A percentile compares a stretch with the other conserved stretches of the same genome.
phyloP scores from a whole-genome alignment of 2,329 filamentous ascomycete genomes.

The Fusarium continuum region DNA sequence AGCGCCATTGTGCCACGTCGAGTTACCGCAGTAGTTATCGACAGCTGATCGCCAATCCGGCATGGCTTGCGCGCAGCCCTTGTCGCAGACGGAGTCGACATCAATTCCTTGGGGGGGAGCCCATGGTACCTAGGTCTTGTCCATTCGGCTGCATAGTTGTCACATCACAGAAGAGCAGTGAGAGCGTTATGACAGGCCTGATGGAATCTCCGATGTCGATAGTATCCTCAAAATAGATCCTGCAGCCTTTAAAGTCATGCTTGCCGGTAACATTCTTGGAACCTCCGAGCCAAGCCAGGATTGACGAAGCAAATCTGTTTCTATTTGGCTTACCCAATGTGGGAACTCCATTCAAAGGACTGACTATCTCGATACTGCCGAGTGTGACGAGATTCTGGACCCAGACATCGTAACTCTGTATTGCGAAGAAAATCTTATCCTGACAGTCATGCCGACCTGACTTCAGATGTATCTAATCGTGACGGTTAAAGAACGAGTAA shows the following conservation, averaged over 20 bases:
- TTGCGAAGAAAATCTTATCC: constrained; percentile 18
- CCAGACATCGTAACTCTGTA: constrained; percentile 38
- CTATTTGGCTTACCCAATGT: constrained; percentile 17
- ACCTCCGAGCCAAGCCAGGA: constrained; percentile 32
- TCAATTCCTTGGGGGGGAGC: background rate
- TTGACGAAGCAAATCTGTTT: constrained; percentile 31
- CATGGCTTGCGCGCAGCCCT: background rate
- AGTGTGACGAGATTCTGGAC: constrained; percentile 38
- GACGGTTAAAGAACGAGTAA: constrained; percentile 43
- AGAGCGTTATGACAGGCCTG: constrained; percentile 11
- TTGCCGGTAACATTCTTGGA: constrained; percentile 9
- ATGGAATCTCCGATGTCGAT: background rate
- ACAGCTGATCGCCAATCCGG: background rate
- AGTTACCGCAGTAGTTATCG: background rate
- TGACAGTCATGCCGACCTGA: constrained; percentile 36
- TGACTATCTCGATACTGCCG: constrained; percentile 30
- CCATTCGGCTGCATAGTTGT: background rate
- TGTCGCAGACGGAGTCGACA: background rate
- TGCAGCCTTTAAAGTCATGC: constrained; percentile 24
- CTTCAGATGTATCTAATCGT: constrained; percentile 39
- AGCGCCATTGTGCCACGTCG: constrained; percentile 3
- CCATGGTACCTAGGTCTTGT: background rate
- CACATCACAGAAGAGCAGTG: constrained; percentile 4
- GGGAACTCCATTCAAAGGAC: constrained; percentile 7
- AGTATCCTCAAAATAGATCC: background rate